Percentiles rank a stretch among this genome's conserved stretches.
Evolutionary conservation across 441 rosid genomes (phyloP).

Genomic region (Hura crepitans): DNA sequence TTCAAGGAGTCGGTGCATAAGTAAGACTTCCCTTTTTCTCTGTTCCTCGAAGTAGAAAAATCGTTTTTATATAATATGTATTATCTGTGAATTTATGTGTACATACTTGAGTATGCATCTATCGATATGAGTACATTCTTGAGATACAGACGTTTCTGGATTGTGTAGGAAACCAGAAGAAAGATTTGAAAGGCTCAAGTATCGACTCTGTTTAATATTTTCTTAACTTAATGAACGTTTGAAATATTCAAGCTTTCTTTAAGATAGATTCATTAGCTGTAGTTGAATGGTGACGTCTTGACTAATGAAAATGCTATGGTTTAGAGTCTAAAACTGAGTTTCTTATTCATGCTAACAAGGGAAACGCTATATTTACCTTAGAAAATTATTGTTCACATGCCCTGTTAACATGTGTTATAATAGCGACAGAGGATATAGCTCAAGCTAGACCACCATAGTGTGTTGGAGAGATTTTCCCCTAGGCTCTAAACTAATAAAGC

Average conservation of each 20-base stretch:
- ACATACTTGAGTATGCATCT: neutral
- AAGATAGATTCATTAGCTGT: no score
- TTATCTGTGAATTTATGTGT: no score
- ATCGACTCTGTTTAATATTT: neutral
- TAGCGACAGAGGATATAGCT: no score
- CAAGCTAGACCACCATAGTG: neutral
- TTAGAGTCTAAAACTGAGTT: neutral
- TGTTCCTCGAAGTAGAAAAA: no score
- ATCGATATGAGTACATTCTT: neutral
- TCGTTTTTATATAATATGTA: no score
- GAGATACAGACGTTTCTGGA: neutral
- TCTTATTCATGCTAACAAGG: no score
- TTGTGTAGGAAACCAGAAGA: neutral
- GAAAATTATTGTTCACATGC: no score
- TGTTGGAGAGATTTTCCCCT: neutral
- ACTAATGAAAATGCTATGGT: neutral
- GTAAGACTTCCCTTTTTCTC: constrained; percentile 40
- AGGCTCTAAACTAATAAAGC: neutral
- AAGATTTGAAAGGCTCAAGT: neutral
- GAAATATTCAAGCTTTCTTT: neutral
- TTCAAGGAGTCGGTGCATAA: constrained; percentile 80
- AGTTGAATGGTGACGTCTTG: no score
- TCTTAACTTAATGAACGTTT: neutral
- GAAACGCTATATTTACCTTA: no score
- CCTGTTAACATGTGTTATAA: neutral